phyloP scores from a whole-genome alignment of 2,329 filamentous ascomycete genomes.

The Aspergillus awamori region DNA sequence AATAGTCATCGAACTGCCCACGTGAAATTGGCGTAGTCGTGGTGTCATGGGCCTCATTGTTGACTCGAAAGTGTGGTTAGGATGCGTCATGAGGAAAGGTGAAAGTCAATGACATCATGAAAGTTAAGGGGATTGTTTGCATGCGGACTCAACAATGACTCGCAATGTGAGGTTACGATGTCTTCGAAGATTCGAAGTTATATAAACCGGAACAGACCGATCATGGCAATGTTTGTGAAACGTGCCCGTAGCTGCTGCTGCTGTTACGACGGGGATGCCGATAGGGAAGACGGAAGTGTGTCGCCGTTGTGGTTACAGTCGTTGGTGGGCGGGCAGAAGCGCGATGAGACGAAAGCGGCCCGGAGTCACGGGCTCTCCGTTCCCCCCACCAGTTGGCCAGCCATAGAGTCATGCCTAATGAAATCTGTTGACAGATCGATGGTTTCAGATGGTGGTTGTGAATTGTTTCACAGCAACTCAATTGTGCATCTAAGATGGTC shows the following conservation, averaged over 20 bases:
- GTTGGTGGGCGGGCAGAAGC: not conserved
- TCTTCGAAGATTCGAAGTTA: not conserved
- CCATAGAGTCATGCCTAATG: no score
- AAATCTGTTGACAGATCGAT: no score
- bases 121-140: not conserved
- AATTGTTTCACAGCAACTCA: no score
- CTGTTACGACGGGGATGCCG: not conserved
- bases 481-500: no score
- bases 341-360: not conserved
- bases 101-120: slow-evolving; percentile 15
- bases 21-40: slow-evolving; percentile 19
- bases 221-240: not conserved
- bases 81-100: slow-evolving; percentile 8
- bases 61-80: not conserved
- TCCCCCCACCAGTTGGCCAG: no score
- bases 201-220: not conserved
- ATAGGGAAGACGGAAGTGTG: not conserved
- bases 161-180: not conserved
- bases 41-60: slow-evolving; percentile 20
- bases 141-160: not conserved
- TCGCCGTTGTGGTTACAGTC: not conserved
- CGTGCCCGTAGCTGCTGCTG: not conserved
- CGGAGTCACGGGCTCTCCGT: not conserved
- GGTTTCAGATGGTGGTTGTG: no score
- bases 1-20: slow-evolving; percentile 1